Evolutionary conservation across 75 land plant genomes (phyloP).

Genomic region (Azolla pinnata): DNA sequence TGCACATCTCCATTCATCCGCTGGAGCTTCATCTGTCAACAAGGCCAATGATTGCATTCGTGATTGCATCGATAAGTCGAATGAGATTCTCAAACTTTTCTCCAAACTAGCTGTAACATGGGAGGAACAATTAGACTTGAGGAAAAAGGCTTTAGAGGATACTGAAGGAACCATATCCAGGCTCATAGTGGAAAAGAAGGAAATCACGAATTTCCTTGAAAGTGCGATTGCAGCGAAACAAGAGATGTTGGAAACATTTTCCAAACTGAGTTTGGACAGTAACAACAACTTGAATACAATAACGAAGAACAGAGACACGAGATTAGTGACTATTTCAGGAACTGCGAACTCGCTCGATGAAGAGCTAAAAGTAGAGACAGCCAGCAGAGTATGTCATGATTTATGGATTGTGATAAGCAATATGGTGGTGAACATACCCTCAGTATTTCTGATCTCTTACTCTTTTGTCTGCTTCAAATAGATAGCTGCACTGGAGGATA

Average conservation of each 20-base stretch:
- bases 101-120: not conserved
- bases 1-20: not conserved
- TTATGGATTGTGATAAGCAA: not conserved
- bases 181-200: slow-evolving; percentile 66
- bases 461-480: slow-evolving; percentile 9
- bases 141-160: slow-evolving; percentile 31
- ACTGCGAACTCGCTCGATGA: not conserved
- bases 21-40: not conserved
- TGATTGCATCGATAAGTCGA: not conserved
- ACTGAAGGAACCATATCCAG: slow-evolving; percentile 39
- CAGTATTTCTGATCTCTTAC: not conserved
- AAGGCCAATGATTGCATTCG: not conserved
- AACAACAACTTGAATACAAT: not conserved
- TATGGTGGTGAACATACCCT: not conserved
- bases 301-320: not conserved
- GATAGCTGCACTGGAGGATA: slow-evolving; percentile 76
- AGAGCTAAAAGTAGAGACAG: not conserved
- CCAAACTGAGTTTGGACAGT: not conserved
- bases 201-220: slow-evolving; percentile 60
- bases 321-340: not conserved
- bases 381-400: not conserved
- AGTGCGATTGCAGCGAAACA: slow-evolving; percentile 34
- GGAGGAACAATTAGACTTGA: slow-evolving; percentile 30
- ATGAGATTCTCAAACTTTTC: not conserved
- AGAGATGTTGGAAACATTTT: slow-evolving; percentile 1